Evolutionary conservation across 2,329 filamentous ascomycete species (phyloP).

Genomic region (Nigrospora osmanthi): DNA sequence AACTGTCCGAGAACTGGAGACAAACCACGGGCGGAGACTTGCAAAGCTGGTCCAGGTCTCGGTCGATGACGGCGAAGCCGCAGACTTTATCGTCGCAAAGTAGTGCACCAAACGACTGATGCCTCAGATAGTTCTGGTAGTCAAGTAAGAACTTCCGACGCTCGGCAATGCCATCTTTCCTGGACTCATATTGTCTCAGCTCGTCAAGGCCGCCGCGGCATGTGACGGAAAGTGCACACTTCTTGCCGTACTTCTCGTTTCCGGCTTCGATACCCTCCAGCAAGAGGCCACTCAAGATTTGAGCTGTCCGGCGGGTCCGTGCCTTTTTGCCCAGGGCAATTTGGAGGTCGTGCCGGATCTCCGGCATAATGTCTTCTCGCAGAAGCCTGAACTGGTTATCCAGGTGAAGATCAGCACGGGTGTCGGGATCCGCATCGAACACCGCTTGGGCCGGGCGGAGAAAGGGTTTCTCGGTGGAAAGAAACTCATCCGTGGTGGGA

Average conservation of each 20-base stretch:
- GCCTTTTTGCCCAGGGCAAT: constrained; percentile 32
- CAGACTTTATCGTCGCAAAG: constrained; percentile 38
- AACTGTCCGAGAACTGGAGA: constrained; percentile 32
- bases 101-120: constrained; percentile 54
- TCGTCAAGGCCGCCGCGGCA: constrained; percentile 33
- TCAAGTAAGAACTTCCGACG: constrained; percentile 36
- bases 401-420: constrained; percentile 41
- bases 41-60: constrained; percentile 38
- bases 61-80: constrained; percentile 51
- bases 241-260: constrained; percentile 15
- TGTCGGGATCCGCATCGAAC: constrained; percentile 22
- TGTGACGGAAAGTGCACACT: constrained; percentile 30
- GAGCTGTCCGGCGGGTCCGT: constrained; percentile 27
- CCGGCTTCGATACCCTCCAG: constrained; percentile 28
- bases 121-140: constrained; percentile 44
- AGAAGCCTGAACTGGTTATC: constrained; percentile 67
- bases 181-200: constrained; percentile 20
- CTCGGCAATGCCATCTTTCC: constrained; percentile 2
- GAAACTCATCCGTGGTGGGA: constrained; percentile 59
- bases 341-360: constrained; percentile 48
- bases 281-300: constrained; percentile 22
- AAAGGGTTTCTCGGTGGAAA: constrained; percentile 42
- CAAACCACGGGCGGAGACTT: constrained; percentile 29
- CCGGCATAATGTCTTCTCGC: constrained; percentile 61
- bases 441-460: constrained; percentile 45